phyloP scores from a whole-genome alignment of 345 rosid genomes.

The Eucalyptus pauciflora region DNA sequence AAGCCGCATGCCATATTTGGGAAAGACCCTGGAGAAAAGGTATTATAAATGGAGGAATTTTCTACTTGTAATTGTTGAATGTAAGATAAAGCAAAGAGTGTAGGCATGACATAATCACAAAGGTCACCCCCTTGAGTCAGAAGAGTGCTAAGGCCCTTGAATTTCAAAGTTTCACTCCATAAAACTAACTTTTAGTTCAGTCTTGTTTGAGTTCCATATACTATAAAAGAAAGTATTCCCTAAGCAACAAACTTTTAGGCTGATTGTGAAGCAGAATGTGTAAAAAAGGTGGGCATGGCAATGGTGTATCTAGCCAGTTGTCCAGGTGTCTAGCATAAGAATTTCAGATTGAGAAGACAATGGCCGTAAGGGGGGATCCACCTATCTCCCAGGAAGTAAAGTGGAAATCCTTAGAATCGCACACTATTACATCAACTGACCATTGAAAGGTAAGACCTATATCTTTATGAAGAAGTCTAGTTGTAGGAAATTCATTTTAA shows the following conservation, averaged over 20 bases:
- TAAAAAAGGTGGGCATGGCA: neutral
- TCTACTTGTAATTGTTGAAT: neutral
- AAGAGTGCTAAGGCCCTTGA: neutral
- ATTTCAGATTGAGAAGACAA: neutral
- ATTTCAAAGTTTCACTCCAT: neutral
- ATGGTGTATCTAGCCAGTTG: neutral
- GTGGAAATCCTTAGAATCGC: neutral
- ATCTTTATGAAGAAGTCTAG: neutral
- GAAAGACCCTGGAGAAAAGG: neutral
- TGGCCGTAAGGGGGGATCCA: neutral
- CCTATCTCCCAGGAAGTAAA: neutral
- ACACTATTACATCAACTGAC: neutral
- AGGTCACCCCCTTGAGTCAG: neutral
- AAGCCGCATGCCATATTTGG: neutral
- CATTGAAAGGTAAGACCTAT: neutral
- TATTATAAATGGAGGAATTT: neutral
- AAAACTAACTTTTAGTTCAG: neutral
- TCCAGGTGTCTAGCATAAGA: neutral
- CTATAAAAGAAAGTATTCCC: neutral
- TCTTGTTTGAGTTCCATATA: neutral
- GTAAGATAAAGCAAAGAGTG: neutral
- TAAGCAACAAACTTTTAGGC: neutral
- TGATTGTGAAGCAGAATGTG: neutral
- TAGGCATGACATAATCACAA: neutral
- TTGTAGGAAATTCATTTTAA: neutral